Percentiles rank a stretch among this genome's conserved stretches.
Evolutionary conservation across 2,329 filamentous ascomycete genomes (phyloP).

Genomic region (Periconia sp.): DNA sequence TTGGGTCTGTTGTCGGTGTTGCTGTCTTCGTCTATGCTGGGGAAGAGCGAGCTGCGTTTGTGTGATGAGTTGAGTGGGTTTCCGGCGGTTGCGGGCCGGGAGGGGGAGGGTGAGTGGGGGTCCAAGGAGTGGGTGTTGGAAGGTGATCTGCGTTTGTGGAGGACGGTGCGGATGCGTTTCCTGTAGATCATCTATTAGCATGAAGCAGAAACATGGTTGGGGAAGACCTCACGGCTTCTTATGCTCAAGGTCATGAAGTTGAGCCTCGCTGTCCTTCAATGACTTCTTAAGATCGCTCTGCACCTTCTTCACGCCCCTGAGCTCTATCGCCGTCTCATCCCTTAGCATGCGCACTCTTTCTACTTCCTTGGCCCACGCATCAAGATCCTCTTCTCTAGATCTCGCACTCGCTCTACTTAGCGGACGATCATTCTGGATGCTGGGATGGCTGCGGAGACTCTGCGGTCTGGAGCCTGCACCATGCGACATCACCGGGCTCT

Average conservation of each 20-base stretch:
- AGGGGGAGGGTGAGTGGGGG: conserved; percentile 12
- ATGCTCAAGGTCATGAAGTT: conserved; percentile 39
- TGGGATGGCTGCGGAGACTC: conserved; percentile 16
- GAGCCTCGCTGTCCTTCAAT: conserved; percentile 37
- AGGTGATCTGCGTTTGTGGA: conserved; percentile 17
- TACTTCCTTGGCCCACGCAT: conserved; percentile 39
- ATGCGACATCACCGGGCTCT: conserved; percentile 14
- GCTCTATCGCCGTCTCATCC: conserved; percentile 38
- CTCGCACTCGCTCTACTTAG: conserved; percentile 25
- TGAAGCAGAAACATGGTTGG: neutral
- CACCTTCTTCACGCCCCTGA: conserved; percentile 40
- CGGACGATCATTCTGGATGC: conserved; percentile 20
- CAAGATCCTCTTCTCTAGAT: conserved; percentile 23
- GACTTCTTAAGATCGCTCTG: conserved; percentile 37
- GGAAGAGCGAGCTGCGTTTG: conserved; percentile 16
- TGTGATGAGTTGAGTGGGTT: conserved; percentile 4
- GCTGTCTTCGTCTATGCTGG: neutral
- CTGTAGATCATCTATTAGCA: conserved; percentile 1
- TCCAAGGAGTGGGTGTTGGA: neutral
- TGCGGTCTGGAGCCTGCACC: conserved; percentile 15
- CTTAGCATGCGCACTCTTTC: conserved; percentile 42
- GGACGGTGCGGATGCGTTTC: conserved; percentile 21
- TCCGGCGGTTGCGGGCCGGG: conserved; percentile 14
- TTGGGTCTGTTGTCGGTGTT: conserved; percentile 2
- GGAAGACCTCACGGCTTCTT: conserved; percentile 18